Conservation (phyloP, 2,329 filamentous ascomycete species). For the Ophiostoma montium region DNA sequence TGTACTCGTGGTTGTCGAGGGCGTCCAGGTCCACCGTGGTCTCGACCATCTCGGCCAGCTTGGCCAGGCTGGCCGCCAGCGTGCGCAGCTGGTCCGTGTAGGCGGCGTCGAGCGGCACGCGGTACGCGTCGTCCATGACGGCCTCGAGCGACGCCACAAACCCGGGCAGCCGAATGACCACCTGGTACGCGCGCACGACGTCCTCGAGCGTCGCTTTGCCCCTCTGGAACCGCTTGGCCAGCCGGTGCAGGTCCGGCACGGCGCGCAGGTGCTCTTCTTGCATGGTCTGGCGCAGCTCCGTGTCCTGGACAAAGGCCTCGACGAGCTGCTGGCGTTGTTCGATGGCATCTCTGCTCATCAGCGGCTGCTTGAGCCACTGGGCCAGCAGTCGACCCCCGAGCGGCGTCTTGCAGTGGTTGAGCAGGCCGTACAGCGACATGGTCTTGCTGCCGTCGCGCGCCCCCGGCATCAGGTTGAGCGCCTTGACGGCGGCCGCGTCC, state of each 20-base stretch:
- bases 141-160: constrained; percentile 81
- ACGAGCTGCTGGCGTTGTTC: constrained; percentile 86
- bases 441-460: constrained; percentile 89
- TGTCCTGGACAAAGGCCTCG: constrained; percentile 86
- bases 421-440: constrained; percentile 87
- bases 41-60: constrained; percentile 94
- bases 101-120: constrained; percentile 68
- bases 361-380: constrained; percentile 94
- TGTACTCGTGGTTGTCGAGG: constrained; percentile 92
- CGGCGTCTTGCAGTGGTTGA: constrained; percentile 97
- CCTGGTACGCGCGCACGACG: constrained; percentile 89
- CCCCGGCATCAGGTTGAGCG: constrained; percentile 93
- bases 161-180: constrained; percentile 78
- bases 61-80: constrained; percentile 64
- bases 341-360: constrained; percentile 90
- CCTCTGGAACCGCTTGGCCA: constrained; percentile 89
- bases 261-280: constrained; percentile 90
- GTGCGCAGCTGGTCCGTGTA: constrained; percentile 76
- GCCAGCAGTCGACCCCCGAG: constrained; percentile 78
- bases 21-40: constrained; percentile 94
- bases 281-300: constrained; percentile 85
- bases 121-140: constrained; percentile 91
- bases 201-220: constrained; percentile 87
- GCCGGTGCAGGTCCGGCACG: constrained; percentile 83
- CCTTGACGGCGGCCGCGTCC: constrained; percentile 84